Base-by-base conservation (phyloP, 2,329 filamentous ascomycete species). In the Ophiostoma perfectum region DNA sequence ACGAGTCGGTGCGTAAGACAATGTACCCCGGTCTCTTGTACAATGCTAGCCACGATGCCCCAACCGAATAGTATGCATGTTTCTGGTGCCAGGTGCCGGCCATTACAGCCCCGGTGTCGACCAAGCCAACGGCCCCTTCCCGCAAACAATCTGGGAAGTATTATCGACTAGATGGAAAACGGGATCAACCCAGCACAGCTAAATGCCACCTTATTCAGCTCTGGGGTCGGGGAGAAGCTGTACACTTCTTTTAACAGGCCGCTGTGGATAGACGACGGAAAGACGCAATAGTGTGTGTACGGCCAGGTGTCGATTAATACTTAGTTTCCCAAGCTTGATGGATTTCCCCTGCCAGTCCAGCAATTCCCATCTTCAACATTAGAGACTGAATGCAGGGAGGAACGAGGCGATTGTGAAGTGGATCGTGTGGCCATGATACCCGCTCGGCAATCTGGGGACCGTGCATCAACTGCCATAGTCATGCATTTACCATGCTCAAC, bases 161-260 rank as follows among this genome's bases (percentile, higher is more conserved):
- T 55, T 4, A 55, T 55, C 7, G 49, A 55, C 49, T 55, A 16
- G 49, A 16, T 55, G 9, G 49, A 55, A 8, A 55, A 55, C 1
- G 49, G n/a, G 7, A 55, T 55, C 49, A 55, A 55, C 49, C 49
- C 49, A 8, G 3, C 12, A 4, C 49, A 55, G n/a, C 49, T 55
- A 1, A 55, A 55, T 5, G 49, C 49, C 6, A 55, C 49, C 1
- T 8, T 55, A 9, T 55, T 27, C 4, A 16, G 49, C 49, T 55
- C 49, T 55, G n/a, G 49, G 18, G 49, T 55, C n/a, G 49, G 18
- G n/a, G 49, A 55, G n/a, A 55, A 55, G n/a, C 49, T 55, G n/a
- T 55, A 16, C 49, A 55, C n/a, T 27, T 55, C 18, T 9, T 16
- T 16, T 14, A n/a, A 27, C 3, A n/a, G 49, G 49, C 49, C 49